Percentiles rank a stretch among this genome's conserved stretches.
Evolutionary conservation across 768 basidiomycete species (phyloP).

Genomic region (Floccularia luteovirens): DNA sequence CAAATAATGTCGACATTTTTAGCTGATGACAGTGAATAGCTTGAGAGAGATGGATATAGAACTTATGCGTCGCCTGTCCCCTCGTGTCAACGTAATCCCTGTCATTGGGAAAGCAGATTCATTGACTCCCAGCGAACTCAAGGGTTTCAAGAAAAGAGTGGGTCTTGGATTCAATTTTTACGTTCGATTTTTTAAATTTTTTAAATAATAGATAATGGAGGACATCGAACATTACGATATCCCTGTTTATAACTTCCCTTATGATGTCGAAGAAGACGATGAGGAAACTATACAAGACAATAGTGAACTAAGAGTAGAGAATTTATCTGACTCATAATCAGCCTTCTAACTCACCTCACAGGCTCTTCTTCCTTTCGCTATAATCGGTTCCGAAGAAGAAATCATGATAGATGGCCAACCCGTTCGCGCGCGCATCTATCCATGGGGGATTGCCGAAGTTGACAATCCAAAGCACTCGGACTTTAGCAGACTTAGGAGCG

Average conservation of each 20-base stretch:
- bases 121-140: constrained; percentile 86
- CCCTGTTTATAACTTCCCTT: constrained; percentile 99
- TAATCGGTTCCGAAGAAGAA: constrained; percentile 97
- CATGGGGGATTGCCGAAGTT: constrained; percentile 98
- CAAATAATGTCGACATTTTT: background rate
- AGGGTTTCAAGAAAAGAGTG: constrained; percentile 93
- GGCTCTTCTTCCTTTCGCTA: constrained; percentile 93
- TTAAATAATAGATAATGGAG: constrained; percentile 82
- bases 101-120: constrained; percentile 96
- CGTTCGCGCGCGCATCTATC: constrained; percentile 91
- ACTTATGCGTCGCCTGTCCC: constrained; percentile 95
- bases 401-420: constrained; percentile 88
- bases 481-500: constrained; percentile 88
- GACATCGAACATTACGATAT: constrained; percentile 98
- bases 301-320: constrained; percentile 82
- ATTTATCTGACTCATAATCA: background rate
- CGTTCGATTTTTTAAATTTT: constrained; percentile 3
- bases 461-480: constrained; percentile 99
- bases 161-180: constrained; percentile 12
- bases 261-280: constrained; percentile 98
- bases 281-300: constrained; percentile 98
- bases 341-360: constrained; percentile 17
- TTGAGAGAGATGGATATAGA: constrained; percentile 99
- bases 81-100: constrained; percentile 97
- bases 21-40: constrained; percentile 22